Evolutionary conservation across 306 rosid genomes (phyloP).

Genomic region (Fragaria ananassa): DNA sequence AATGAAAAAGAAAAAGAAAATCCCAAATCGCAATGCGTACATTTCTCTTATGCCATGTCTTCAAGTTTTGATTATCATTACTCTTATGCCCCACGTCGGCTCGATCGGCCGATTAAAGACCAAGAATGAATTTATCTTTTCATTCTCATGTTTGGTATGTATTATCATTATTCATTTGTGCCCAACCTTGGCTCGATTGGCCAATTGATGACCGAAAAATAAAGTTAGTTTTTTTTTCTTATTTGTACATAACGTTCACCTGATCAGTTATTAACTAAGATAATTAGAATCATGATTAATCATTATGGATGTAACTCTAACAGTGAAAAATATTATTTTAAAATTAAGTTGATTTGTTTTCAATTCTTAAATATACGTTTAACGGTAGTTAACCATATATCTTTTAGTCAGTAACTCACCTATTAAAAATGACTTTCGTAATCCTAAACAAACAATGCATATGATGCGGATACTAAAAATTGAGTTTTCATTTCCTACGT

Average conservation of each 20-base stretch:
- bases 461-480: neutral
- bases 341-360: too few species aligned
- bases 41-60: neutral
- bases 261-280: too few species aligned
- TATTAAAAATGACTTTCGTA: neutral
- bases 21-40: too few species aligned
- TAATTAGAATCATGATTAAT: too few species aligned
- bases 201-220: neutral
- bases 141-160: neutral
- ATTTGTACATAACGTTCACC: neutral
- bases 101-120: neutral
- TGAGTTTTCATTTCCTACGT: neutral
- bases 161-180: neutral
- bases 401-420: too few species aligned
- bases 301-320: too few species aligned
- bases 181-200: neutral
- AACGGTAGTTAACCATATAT: too few species aligned
- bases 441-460: neutral
- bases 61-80: neutral
- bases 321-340: too few species aligned
- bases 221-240: neutral
- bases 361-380: too few species aligned
- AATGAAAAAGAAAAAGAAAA: neutral
- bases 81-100: neutral
- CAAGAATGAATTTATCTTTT: neutral